Evolutionary conservation across 768 basidiomycete species (phyloP), one percentile per base, ranked within the genome.

Genomic region (Termitomyces sp.): DNA sequence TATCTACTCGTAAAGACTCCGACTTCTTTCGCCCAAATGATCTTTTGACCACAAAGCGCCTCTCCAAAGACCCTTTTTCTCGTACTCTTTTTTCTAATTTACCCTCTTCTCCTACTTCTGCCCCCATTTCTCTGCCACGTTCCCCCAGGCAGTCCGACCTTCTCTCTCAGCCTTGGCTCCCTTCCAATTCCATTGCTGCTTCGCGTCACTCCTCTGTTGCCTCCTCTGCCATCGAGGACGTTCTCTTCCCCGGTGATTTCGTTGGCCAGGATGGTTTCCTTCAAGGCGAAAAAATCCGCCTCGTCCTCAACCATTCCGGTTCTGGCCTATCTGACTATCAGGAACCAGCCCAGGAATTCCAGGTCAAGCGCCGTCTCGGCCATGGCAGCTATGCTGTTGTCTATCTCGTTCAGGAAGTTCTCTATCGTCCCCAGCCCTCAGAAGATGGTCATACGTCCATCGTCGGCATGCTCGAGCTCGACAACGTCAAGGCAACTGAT

Each of bases 301-400:
- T 85, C 54, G 83, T 89, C 24, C 72, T 78, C 59, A 73, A 72
- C 33, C 54, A 57, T 63, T 69, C 76, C 46, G 68, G 73, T 27
- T 47, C 61, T 44, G 68, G 73, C 52, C 67, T 70, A 31, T 65
- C 63, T 46, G 66, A 78, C 59, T 70, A 76, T 59, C 67, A 68
- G 60, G 77, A 78, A 58, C 84, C 84, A 20, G 86, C 86, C 16
- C 76, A 72, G 22, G 85, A 87, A 63, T 93, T 95, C 61, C 83
- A 93, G 76, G 93, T 98, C 70, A 83, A 95, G 64, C 79, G 90
- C 58, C 85, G 84, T 62, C 84, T 96, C 54, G 95, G 95, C 51
- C 86, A 90, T 0, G 95, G 95, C 65, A 90, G 88, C 61, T 97
- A 96, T 70, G 95, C 95, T 16, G 90, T 94, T 67, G 95, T 97